phyloP scores from a whole-genome alignment of 495 filamentous ascomycete species.

The Coniosporium apollinis region DNA sequence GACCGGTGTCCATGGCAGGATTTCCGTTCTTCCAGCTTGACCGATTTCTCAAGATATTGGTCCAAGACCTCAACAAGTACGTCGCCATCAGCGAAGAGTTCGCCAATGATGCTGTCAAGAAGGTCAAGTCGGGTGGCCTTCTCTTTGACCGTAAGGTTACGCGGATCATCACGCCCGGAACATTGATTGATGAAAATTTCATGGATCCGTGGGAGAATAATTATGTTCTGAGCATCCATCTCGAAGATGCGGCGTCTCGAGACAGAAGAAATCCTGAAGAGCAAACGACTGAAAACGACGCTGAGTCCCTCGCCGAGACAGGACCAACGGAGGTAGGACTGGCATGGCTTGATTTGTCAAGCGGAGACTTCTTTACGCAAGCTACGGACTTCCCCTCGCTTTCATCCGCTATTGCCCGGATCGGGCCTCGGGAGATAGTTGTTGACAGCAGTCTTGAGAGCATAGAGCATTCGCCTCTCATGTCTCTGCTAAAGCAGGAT shows the following conservation, averaged over 20 bases:
- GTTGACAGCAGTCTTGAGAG: neutral
- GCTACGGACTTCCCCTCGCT: constrained; percentile 55
- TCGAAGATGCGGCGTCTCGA: constrained; percentile 20
- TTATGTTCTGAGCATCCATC: constrained; percentile 65
- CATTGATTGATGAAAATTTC: constrained; percentile 92
- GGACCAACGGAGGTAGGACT: constrained; percentile 45
- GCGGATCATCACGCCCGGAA: constrained; percentile 83
- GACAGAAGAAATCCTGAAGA: constrained; percentile 6
- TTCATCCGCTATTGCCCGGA: constrained; percentile 59
- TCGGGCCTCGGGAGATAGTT: constrained; percentile 19
- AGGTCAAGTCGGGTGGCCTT: constrained; percentile 53
- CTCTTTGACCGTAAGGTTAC: constrained; percentile 71
- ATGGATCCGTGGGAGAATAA: constrained; percentile 87
- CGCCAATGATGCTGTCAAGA: constrained; percentile 45
- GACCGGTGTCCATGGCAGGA: constrained; percentile 73
- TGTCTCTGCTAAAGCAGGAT: constrained; percentile 32
- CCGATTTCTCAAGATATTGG: constrained; percentile 77
- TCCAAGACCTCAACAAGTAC: constrained; percentile 74
- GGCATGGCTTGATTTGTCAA: constrained; percentile 90
- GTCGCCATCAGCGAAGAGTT: constrained; percentile 94
- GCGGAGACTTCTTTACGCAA: constrained; percentile 83
- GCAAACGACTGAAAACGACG: constrained; percentile 8
- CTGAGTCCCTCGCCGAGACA: constrained; percentile 15
- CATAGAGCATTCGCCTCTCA: constrained; percentile 16
- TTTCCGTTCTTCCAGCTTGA: constrained; percentile 90